These are phyloP conservation scores for Mucor racemosus DNA, from an alignment of 371 early-diverging fungal genomes.

Conservation along the genomic window DNA sequence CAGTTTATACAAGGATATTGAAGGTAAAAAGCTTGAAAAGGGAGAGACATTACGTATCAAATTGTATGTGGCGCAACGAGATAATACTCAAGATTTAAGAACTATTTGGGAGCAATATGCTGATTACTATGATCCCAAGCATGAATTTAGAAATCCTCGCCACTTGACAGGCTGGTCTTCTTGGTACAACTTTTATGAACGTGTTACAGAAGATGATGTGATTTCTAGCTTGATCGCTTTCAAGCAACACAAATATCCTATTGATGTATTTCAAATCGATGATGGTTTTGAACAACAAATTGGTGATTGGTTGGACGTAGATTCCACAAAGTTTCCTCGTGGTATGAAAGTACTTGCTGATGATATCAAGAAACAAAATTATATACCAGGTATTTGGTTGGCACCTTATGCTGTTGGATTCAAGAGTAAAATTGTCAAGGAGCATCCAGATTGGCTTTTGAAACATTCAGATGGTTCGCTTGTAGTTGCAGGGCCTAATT, in stretches of 20 bases:
- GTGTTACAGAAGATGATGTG: slow-evolving; percentile 56
- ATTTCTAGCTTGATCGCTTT: slow-evolving; percentile 48
- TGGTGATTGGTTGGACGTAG: slow-evolving; percentile 63
- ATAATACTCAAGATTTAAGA: slow-evolving; percentile 28
- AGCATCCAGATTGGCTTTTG: slow-evolving; percentile 63
- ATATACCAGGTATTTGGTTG: slow-evolving; percentile 61
- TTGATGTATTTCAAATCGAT: slow-evolving; percentile 65
- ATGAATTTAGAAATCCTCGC: slow-evolving; percentile 25
- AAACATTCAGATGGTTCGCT: slow-evolving; percentile 33
- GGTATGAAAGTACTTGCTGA: slow-evolving; percentile 50
- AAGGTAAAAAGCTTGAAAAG: slow-evolving; percentile 37
- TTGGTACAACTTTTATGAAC: slow-evolving; percentile 64
- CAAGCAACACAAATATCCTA: slow-evolving; percentile 48
- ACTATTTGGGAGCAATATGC: slow-evolving; percentile 57
- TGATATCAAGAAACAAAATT: slow-evolving; percentile 41
- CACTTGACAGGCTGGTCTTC: slow-evolving; percentile 66
- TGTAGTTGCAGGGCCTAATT: slow-evolving; percentile 50
- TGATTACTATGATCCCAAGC: slow-evolving; percentile 38
- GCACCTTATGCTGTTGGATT: slow-evolving; percentile 63
- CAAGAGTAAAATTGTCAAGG: slow-evolving; percentile 50
- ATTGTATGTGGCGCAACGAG: slow-evolving; percentile 24
- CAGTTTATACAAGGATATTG: slow-evolving; percentile 53
- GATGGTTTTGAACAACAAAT: slow-evolving; percentile 62
- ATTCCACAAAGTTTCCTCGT: slow-evolving; percentile 51
- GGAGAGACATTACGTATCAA: slow-evolving; percentile 21